A percentile compares a stretch with the other conserved stretches of the same genome.
Evolutionary conservation across 2,329 filamentous ascomycete species (phyloP).

Genomic region (Botrytis tulipae): DNA sequence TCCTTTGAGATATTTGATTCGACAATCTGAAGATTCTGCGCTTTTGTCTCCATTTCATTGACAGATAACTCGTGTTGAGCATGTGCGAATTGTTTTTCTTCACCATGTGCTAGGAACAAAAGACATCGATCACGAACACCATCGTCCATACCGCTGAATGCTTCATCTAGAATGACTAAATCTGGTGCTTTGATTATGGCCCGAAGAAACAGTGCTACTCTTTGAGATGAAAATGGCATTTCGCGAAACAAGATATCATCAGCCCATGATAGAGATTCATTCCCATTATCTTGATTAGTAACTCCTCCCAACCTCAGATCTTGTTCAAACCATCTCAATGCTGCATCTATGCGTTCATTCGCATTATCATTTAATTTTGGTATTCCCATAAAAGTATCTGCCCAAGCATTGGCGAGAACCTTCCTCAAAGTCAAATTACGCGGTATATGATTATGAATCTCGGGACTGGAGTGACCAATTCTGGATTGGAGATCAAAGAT

Average conservation of each 20-base stretch:
- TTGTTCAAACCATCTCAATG: conserved; percentile 71
- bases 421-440: conserved; percentile 69
- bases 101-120: conserved; percentile 69
- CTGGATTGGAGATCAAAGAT: conserved; percentile 90
- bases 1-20: conserved; percentile 48
- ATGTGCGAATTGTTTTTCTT: conserved; percentile 45
- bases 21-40: conserved; percentile 36
- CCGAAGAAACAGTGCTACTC: conserved; percentile 79
- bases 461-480: conserved; percentile 90
- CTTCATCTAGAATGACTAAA: conserved; percentile 81
- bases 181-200: conserved; percentile 78
- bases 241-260: conserved; percentile 67
- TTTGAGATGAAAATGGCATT: conserved; percentile 77
- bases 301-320: conserved; percentile 60
- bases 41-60: background rate
- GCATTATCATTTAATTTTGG: conserved; percentile 62
- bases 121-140: conserved; percentile 82
- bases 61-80: background rate
- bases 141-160: conserved; percentile 83
- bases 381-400: conserved; percentile 76
- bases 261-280: conserved; percentile 57
- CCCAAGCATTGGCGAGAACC: conserved; percentile 82
- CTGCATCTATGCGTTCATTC: conserved; percentile 61
- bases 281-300: conserved; percentile 27
- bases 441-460: conserved; percentile 92